Evolutionary conservation across 192 early-diverging fungal species (phyloP), one percentile per base, ranked within the genome.

Genomic region (Coemansia asiatica): DNA sequence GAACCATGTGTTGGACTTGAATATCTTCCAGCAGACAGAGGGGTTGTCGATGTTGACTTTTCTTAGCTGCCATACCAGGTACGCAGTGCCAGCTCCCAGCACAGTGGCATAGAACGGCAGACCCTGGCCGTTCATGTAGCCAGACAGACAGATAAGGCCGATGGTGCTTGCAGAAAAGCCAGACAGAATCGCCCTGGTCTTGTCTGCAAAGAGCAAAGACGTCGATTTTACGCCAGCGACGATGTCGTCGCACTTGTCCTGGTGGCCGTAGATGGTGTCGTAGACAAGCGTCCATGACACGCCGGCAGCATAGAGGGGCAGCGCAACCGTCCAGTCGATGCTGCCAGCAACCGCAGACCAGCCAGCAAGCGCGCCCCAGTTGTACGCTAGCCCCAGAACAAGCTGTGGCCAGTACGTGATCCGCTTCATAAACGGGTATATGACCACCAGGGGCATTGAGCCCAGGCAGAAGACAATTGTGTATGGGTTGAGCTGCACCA

Each of bases 221-320:
- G 96, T 98, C 9, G 94, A 96, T 73, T 94, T 94, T 58, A 96
- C 89, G 8, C 94, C 94, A 49, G 88, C 87, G 46, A 85, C 79
- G 44, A 91, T 49, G 73, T 98, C 96, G 72, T 97, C 94, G 15
- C 83, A 85, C 75, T 95, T 98, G 79, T 98, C 96, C 77, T 97
- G 96, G 54, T 97, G 90, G 18, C 95, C 96, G 61, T 98, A 98
- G 61, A 98, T 94, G 6, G 95, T 97, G 74, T 98, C 96, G 77
- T 97, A 98, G 6, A 94, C 87, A 7, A 98, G 81, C 6, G 96
- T 98, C 96, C 96, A 98, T 29, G 87, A 87, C 6, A 96, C 83
- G 1, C 94, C 94, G 0, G 90, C 89, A 10, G 81, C 81, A 66
- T 98, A 98, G 0, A 98, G 78, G 6, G 95, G 95, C 4, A 92